Base-by-base conservation (phyloP, 352 stramenopile genomes). In the Pythium chondricola region DNA sequence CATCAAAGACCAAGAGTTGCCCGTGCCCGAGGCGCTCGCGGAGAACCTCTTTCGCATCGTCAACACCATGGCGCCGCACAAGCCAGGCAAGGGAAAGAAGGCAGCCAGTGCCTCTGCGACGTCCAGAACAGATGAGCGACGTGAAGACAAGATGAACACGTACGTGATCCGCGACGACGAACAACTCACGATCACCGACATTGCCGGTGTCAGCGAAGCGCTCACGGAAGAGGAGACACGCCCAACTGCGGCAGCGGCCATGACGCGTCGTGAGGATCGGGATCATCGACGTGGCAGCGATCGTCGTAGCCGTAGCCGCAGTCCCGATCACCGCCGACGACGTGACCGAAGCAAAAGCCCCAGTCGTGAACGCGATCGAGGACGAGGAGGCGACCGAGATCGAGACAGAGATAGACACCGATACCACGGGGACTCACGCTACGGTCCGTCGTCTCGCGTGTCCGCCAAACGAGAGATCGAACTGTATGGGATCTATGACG, bases 401-500 rank as follows among this genome's bases (percentile, higher is more conserved):
- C 35, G 35, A n/a, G n/a, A n/a, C n/a, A n/a, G n/a, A n/a, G n/a
- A n/a, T n/a, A n/a, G n/a, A n/a, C n/a, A n/a, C n/a, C n/a, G n/a
- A n/a, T n/a, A 47, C 14, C 22, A 43, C 9, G 24, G 31, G 3
- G 32, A 51, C 35, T 41, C 33, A 33, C 58, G 60, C 25, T 55
- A 47, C 27, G 49, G 42, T n/a, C n/a, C n/a, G n/a, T n/a, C n/a
- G n/a, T n/a, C n/a, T n/a, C n/a, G n/a, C n/a, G n/a, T n/a, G n/a
- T n/a, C n/a, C n/a, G n/a, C n/a, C n/a, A n/a, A n/a, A n/a, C 50
- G 20, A n/a, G 26, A 36, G 3, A 40, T 95, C 22, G 79, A 97
- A 60, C 59, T 98, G 27, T 96, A 98, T 67, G 67, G 75, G 31
- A 98, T 99, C 55, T 98, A 98, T 58, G 75, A 93, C 29, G 97